Evolutionary conservation across 2,329 filamentous ascomycete genomes (phyloP), one percentile per base, ranked within the genome.

Genomic region (Epichloe typhina): DNA sequence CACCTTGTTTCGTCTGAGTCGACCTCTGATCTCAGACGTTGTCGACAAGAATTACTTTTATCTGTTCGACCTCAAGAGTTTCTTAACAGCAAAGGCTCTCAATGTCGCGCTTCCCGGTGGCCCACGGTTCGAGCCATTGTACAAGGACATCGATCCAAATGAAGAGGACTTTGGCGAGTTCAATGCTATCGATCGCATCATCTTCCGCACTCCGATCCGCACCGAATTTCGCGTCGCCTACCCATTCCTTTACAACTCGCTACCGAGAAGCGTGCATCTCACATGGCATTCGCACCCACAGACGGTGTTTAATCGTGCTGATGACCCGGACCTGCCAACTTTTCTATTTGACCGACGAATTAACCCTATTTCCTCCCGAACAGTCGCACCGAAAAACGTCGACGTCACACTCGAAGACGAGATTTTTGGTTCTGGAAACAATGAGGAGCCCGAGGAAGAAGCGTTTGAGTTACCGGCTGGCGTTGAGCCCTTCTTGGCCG

Each of bases 151-250:
- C 54, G 90, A 98, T 66, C 93, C 93, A 2, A 98, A 98, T 60
- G 91, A 97, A 59, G 93, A 98, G 67, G 93, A 98, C 64, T 98
- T 98, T 69, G 93, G 93, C 68, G 93, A 98, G 68, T 98, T 98
- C 76, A 98, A 98, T 63, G 93, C 93, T 36, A 98, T 98, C 60
- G 93, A 98, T 63, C 88, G 94, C 59, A 98, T 98, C 69, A 98
- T 98, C 58, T 98, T 98, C 76, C 86, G 93, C 57, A 84, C 86
- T 45, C 90, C 91, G 0, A 94, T 97, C 57, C 83, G 91, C 58
- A 98, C 91, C 8, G 93, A 98, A 69, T 96, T 94, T 62, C 83
- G 91, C 44, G 93, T 98, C 42, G 89, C 89, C 0, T 97, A 88
- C 65, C 93, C 93, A 0, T 96, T 85, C 65, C 75, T 98, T 5